phyloP scores from a whole-genome alignment of 2,329 filamentous ascomycete genomes.

The Fusarium solani-melongenae region DNA sequence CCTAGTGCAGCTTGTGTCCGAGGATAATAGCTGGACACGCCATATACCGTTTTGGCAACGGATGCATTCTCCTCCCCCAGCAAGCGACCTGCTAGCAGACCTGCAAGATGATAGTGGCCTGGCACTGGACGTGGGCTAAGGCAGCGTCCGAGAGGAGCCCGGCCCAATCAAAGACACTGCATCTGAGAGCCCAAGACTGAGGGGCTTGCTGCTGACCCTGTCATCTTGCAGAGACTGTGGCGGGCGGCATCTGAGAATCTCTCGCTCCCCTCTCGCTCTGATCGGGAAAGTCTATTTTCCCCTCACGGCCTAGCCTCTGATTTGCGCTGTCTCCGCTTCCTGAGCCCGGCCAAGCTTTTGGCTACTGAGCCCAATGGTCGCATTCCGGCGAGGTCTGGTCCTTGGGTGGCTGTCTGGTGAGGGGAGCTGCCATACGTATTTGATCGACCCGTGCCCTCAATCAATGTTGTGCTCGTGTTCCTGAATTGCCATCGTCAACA shows the following conservation, averaged over 20 bases:
- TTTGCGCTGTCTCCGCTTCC: slow-evolving; percentile 17
- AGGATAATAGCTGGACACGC: not conserved
- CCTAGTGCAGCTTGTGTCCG: not conserved
- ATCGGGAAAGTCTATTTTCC: slow-evolving; percentile 42
- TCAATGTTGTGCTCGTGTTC: slow-evolving; percentile 5
- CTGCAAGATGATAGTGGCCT: slow-evolving; percentile 11
- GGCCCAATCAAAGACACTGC: slow-evolving; percentile 15
- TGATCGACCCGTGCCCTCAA: slow-evolving; percentile 18
- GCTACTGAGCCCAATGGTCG: slow-evolving; percentile 10
- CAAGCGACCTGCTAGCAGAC: not conserved
- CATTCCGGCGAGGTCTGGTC: slow-evolving; percentile 7
- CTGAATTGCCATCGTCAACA: slow-evolving; percentile 4
- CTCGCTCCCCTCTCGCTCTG: slow-evolving; percentile 26
- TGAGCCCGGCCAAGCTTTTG: slow-evolving; percentile 20
- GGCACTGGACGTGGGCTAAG: slow-evolving; percentile 11
- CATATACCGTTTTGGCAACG: slow-evolving; percentile 5
- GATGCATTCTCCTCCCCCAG: not conserved
- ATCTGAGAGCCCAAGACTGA: slow-evolving; percentile 16
- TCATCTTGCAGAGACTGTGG: slow-evolving; percentile 11
- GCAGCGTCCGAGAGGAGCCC: slow-evolving; percentile 11
- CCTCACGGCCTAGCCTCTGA: slow-evolving; percentile 30
- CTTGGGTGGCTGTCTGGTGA: slow-evolving; percentile 21
- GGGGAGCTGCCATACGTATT: slow-evolving; percentile 26
- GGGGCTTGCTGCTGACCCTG: slow-evolving; percentile 25
- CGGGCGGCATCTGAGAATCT: slow-evolving; percentile 25